Conservation (phyloP, 2,329 filamentous ascomycete species). For the Alternaria gaisen region DNA sequence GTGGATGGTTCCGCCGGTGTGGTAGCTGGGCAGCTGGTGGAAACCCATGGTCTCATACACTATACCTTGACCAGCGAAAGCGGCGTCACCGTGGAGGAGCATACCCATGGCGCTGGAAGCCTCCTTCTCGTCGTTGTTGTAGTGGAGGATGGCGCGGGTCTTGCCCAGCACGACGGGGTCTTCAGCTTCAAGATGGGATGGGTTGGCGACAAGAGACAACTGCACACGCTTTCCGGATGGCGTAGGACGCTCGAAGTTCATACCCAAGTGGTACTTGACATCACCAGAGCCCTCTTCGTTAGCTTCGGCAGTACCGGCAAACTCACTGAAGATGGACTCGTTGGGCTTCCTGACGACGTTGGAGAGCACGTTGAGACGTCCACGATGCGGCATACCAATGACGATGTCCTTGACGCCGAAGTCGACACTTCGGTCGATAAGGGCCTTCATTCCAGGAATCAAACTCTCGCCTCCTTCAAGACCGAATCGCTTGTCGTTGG, state of each 20-base stretch:
- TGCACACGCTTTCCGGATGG: constrained; percentile 99
- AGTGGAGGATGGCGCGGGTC: constrained; percentile 97
- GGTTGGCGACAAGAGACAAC: constrained; percentile 96
- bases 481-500: constrained; percentile 99
- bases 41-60: constrained; percentile 99
- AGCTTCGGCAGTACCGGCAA: constrained; percentile 84
- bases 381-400: constrained; percentile 99
- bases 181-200: constrained; percentile 96
- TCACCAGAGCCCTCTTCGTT: constrained; percentile 97
- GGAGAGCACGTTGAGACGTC: constrained; percentile 95
- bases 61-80: constrained; percentile 94
- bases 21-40: constrained; percentile 93
- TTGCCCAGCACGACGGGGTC: constrained; percentile 98
- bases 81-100: constrained; percentile 94
- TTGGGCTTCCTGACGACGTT: constrained; percentile 99
- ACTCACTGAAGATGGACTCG: constrained; percentile 99
- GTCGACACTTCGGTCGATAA: constrained; percentile 98
- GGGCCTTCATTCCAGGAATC: constrained; percentile 98
- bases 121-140: constrained; percentile 94
- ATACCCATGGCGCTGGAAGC: constrained; percentile 94
- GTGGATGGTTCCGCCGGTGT: constrained; percentile 96
- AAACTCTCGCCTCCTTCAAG: constrained; percentile 96
- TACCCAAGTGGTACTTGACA: constrained; percentile 99
- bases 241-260: constrained; percentile 99
- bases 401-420: constrained; percentile 99